Base-by-base conservation (phyloP, 257 asterid genomes). In the Nicotiana attenuata region DNA sequence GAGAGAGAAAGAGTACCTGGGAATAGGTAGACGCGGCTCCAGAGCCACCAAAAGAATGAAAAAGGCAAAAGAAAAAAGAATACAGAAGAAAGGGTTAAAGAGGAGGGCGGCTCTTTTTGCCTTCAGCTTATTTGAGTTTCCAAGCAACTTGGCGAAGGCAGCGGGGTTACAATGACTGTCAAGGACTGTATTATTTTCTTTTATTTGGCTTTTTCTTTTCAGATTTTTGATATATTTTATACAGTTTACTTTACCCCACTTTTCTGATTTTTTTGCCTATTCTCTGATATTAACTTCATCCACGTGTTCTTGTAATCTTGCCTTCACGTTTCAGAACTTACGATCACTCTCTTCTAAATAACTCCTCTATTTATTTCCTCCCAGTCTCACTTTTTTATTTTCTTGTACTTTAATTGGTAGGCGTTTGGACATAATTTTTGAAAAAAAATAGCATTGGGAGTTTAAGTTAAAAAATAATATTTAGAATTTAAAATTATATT, bases 81-180 rank as follows among this genome's bases (percentile, higher is more conserved):
- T 82, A 86, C 82, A 57, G 81, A 85, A 80, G 87, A 86, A 88
- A 88, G 89, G 93, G 85, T 85, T 65, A 85, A 71, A 16, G 77
- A 0, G 81, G 89, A 88, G 76, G 97, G 94, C 93, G 89, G 91
- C 94, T 87, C 31, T 29, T 29, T 22, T 41, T 76, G 85, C 82
- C 65, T 83, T 83, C 92, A 87, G 86, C 91, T 90, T 86, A 89
- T 71, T 63, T 52, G 82, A 77, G 90, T 82, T 88, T 89, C 96
- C 97, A 71, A 89, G 88, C 91, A 84, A 85, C 81, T 88, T 84
- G 92, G 93, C 79, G 38, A 47, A 47, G 15, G 22, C 20, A 38
- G 29, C 20, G 6, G 10, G 73, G 13, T 65, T 67, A 47, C 35
- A 7, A 66, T 13, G 83, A 81, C 85, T 65, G 78, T 41, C 28